Evolutionary conservation across 305 asterid species (phyloP).

Genomic region (Fraxinus paxiana): DNA sequence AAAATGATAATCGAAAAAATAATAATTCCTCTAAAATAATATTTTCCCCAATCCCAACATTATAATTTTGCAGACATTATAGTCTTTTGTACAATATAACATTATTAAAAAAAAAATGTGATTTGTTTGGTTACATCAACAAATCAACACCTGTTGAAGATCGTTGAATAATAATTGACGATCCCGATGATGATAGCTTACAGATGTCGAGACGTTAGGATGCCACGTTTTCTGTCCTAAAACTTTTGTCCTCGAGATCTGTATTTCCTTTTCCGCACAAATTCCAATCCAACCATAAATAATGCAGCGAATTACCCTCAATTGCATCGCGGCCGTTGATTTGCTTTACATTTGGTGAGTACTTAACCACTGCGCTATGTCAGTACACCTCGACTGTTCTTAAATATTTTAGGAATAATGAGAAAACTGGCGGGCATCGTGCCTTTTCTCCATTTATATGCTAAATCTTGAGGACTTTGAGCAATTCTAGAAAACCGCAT

Average conservation of each 20-base stretch:
- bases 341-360: not conserved
- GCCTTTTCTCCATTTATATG: not conserved
- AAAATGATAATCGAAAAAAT: too few relatives aligned
- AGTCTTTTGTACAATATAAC: too few relatives aligned
- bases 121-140: not conserved
- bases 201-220: not conserved
- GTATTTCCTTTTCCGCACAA: not conserved
- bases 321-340: not conserved
- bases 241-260: constrained; percentile 9
- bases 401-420: not conserved
- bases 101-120: not conserved
- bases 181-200: not conserved
- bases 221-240: not conserved
- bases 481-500: not conserved
- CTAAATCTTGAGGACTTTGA: not conserved
- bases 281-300: not conserved
- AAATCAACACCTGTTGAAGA: not conserved
- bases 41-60: too few relatives aligned
- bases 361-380: not conserved
- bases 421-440: not conserved
- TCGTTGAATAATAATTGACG: not conserved
- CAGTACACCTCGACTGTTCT: not conserved
- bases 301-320: not conserved
- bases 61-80: too few relatives aligned
- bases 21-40: too few relatives aligned